Conservation (phyloP, 2,329 filamentous ascomycete species). For the Diaporthe nobilis region DNA sequence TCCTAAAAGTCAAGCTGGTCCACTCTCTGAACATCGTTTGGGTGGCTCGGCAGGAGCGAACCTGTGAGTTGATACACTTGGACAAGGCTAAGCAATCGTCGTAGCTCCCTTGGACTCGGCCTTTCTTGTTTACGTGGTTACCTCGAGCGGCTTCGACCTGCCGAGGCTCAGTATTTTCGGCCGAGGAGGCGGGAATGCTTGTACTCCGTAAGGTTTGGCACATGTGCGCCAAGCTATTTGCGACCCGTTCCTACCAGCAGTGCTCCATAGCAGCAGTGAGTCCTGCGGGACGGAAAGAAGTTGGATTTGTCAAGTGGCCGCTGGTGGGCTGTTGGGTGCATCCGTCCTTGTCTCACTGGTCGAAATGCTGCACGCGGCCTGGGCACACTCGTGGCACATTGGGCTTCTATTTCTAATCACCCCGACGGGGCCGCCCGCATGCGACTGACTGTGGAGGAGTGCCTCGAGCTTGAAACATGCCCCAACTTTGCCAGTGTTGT, state of each 20-base stretch:
- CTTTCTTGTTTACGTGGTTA: background rate
- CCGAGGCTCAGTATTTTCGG: background rate
- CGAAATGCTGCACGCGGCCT: background rate
- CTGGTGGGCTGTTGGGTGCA: constrained; percentile 1
- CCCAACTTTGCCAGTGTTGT: background rate
- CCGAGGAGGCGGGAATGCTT: background rate
- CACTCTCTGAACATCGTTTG: background rate
- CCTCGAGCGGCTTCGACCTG: background rate
- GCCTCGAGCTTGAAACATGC: background rate
- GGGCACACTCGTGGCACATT: background rate
- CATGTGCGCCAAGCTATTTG: background rate
- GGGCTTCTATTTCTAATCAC: constrained; percentile 22
- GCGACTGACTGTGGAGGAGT: background rate
- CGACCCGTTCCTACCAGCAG: background rate
- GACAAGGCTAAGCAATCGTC: background rate
- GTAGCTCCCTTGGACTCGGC: background rate
- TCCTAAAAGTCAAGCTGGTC: background rate
- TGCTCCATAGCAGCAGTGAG: background rate
- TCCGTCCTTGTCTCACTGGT: background rate
- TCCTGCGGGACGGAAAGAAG: background rate
- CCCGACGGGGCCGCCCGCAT: background rate
- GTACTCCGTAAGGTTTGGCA: background rate
- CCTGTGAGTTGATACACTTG: background rate
- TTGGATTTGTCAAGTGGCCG: constrained; percentile 12
- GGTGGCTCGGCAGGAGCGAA: background rate